These are phyloP conservation scores for Ogataea naganishii DNA, from an alignment of 805 yeast species.

Conservation along the genomic window DNA sequence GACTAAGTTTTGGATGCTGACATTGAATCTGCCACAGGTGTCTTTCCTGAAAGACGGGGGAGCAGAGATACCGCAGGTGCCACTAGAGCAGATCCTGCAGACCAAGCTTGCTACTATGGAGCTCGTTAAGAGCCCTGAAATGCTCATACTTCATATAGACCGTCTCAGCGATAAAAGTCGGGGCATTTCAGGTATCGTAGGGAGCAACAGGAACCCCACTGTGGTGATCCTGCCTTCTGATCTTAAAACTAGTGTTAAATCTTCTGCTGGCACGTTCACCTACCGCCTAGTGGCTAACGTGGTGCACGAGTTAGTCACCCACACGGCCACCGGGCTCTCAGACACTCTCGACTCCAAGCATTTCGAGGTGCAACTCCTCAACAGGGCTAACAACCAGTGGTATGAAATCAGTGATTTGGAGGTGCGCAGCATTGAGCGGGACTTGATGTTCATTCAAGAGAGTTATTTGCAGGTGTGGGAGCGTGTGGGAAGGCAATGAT, in stretches of 20 bases:
- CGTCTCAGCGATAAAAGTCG: constrained; percentile 34
- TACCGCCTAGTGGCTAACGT: constrained; percentile 45
- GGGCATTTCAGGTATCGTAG: constrained; percentile 16
- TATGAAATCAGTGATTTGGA: constrained; percentile 44
- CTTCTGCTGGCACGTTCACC: constrained; percentile 16
- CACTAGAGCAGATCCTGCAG: constrained; percentile 33
- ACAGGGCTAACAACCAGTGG: constrained; percentile 41
- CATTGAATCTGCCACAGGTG: constrained; percentile 50
- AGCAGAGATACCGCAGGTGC: constrained; percentile 43
- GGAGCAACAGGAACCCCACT: constrained; percentile 46
- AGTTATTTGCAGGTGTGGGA: constrained; percentile 66
- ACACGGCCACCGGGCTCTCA: constrained; percentile 3
- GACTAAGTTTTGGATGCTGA: constrained; percentile 41
- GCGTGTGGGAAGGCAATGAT: too few relatives aligned
- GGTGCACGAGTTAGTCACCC: constrained; percentile 25
- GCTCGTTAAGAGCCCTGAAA: constrained; percentile 39
- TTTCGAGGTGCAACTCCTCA: constrained; percentile 44
- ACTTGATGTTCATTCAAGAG: constrained; percentile 53
- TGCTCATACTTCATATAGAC: constrained; percentile 47
- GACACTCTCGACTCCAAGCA: constrained; percentile 12
- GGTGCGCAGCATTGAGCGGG: constrained; percentile 39
- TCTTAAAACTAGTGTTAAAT: too few relatives aligned
- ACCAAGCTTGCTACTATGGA: constrained; percentile 29
- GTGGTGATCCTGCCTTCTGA: constrained; percentile 49
- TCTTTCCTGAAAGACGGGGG: constrained; percentile 47